Percentiles rank a stretch among this genome's conserved stretches.
Evolutionary conservation across 2,329 filamentous ascomycete genomes (phyloP).

Genomic region (Cytospora schulzeri): DNA sequence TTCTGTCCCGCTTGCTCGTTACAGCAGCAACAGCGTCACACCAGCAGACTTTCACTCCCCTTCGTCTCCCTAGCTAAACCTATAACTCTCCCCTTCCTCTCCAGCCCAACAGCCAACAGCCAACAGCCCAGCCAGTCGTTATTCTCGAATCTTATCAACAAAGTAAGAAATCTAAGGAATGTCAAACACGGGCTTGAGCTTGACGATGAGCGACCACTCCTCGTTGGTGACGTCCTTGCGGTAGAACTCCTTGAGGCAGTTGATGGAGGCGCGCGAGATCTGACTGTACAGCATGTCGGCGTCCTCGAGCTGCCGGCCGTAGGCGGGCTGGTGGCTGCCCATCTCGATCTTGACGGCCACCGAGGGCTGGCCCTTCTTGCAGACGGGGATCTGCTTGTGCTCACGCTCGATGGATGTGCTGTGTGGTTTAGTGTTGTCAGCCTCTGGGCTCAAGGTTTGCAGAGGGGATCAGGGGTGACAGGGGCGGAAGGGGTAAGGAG

Average conservation of each 20-base stretch:
- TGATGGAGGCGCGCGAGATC: constrained; percentile 85
- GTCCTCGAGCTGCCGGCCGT: constrained; percentile 94
- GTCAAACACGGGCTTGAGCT: constrained; percentile 93
- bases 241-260: constrained; percentile 96
- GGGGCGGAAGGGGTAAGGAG: too few species aligned
- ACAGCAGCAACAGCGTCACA: too few species aligned
- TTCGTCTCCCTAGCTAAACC: too few species aligned
- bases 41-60: too few species aligned
- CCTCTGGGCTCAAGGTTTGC: too few species aligned
- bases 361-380: constrained; percentile 95
- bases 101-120: too few species aligned
- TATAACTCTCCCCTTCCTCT: background rate
- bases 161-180: constrained; percentile 64
- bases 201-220: constrained; percentile 92
- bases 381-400: constrained; percentile 89
- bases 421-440: constrained; percentile 8
- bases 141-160: too few species aligned
- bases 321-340: constrained; percentile 87
- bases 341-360: constrained; percentile 97
- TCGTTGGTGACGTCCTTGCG: constrained; percentile 83
- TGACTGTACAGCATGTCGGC: constrained; percentile 83
- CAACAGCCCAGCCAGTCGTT: background rate
- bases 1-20: background rate
- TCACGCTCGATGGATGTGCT: constrained; percentile 97
- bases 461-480: too few species aligned